Conservation (phyloP, 306 rosid species). For the Vigna angularis region DNA sequence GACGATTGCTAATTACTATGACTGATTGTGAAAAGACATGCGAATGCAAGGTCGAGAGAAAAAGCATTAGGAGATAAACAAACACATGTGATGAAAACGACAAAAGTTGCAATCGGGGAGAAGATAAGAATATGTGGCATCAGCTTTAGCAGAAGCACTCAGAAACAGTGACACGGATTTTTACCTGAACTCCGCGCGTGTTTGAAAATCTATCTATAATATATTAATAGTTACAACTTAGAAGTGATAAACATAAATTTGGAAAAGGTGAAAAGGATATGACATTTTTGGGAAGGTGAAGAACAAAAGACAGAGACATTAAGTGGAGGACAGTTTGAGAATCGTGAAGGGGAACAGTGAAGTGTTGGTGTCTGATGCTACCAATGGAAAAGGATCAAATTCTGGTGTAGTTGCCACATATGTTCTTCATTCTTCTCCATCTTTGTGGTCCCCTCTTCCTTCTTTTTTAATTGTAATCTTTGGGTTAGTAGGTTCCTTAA, state of each 20-base stretch:
- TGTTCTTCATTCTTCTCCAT: slow-evolving; percentile 10
- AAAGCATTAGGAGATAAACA: slow-evolving; percentile 28
- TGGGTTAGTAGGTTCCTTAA: neutral
- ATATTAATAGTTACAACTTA: neutral
- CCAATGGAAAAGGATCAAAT: slow-evolving; percentile 11
- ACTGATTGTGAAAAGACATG: slow-evolving; percentile 19
- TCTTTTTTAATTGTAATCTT: neutral
- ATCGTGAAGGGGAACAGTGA: neutral
- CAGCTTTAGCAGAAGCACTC: slow-evolving; percentile 31
- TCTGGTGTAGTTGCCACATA: slow-evolving; percentile 32
- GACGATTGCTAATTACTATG: neutral
- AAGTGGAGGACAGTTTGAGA: neutral
- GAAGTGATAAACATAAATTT: neutral
- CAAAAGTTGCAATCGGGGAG: slow-evolving; percentile 39
- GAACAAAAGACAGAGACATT: slow-evolving; percentile 6
- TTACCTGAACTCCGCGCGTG: slow-evolving; percentile 3
- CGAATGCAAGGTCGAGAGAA: neutral
- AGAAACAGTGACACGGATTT: slow-evolving; percentile 25
- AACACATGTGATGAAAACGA: slow-evolving; percentile 42
- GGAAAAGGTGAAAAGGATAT: slow-evolving; percentile 9
- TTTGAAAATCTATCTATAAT: neutral
- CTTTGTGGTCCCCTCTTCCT: slow-evolving; percentile 26
- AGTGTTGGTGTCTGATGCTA: slow-evolving; percentile 4
- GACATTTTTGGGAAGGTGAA: slow-evolving; percentile 39
- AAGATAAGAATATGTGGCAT: slow-evolving; percentile 46